Base-by-base conservation (phyloP, 352 stramenopile species). In the Blastocystis sp. region DNA sequence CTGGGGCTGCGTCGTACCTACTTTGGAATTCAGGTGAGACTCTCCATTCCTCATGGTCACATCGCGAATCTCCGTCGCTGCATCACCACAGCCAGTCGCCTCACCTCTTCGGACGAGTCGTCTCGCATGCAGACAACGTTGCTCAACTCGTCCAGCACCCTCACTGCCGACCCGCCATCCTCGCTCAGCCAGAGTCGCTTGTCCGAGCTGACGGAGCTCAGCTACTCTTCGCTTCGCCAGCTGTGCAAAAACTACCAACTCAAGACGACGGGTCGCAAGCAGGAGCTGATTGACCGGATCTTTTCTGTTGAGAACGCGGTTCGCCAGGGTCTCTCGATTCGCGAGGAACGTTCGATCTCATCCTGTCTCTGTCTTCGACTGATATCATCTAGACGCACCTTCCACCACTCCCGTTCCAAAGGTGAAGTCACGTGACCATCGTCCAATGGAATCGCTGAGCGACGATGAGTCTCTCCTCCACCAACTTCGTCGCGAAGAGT, bases 401-500 rank as follows among this genome's bases (percentile, higher is more conserved):
- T 81, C 70, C 43, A n/a, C 70, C 1, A 20, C 50, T 11, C 70
- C 41, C 24, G 18, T 56, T 54, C 34, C 20, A 62, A 62, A n/a
- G 5, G 11, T 7, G 39, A 18, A 26, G 7, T 56, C 7, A 6
- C 39, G 41, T 13, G 26, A 16, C 68, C 68, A 26, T 56, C 41
- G 26, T 18, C 13, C 5, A 56, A 37, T 18, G 34, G 30, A 24
- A 11, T 68, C 59, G 20, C 24, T 37, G 20, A 39, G 55, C 26
- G 70, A 65, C 24, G 70, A 81, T 16, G 70, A 81, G n/a, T 47
- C 45, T 34, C 70, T 81, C 5, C 70, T 81, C 3, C 70, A 81
- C n/a, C 70, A 81, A 5, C 45, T 81, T 8, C 70, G 70, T 41
- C 70, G 70, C 45, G 70, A 81, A 20, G 70, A 81, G 45, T 81